Evolutionary conservation across 352 stramenopile species (phyloP), one percentile per base, ranked within the genome.

Genomic region (Pythium plurisporium): DNA sequence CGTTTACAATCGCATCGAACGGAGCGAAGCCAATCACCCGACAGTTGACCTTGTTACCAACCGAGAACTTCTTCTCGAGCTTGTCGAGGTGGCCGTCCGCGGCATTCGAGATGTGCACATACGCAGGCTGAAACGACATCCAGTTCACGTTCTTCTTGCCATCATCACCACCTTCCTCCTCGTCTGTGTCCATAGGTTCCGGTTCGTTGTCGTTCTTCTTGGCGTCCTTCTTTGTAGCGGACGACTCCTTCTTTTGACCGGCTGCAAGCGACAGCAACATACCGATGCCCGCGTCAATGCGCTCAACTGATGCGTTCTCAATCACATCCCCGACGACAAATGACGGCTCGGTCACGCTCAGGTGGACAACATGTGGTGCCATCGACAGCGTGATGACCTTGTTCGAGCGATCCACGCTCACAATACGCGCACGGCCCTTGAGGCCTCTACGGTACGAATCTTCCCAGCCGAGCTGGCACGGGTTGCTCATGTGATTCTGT

Each of bases 101-200:
- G 12, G 72, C 76, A 56, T 94, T 93, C 37, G 87, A 96, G 37
- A 96, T 96, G 70, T 96, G 87, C 50, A 94, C 84, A 64, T 93
- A 96, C 47, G 70, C 87, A 5, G 86, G 81, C 30, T 73, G 67
- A 57, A 93, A 94, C 6, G 76, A 70, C 69, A 91, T 88, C 83
- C 83, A 94, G 48, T 76, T 87, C 45, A 62, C 19, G 23, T 51
- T 58, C 47, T 74, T 71, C 26, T 89, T 82, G 30, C 53, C 77
- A 3, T 68, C 64, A 20, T 59, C 55, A 11, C 52, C 56, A 10
- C 55, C 45, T 27, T 74, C 70, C 25, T 76, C 71, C 27, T 75
- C 70, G 23, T 67, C 68, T 23, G 73, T 69, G 34, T 86, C 79
- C 79, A 87, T 86, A 17, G 70, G 60, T 19, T 77, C 72, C n/a